These are phyloP conservation scores for Trebouxia sp. DNA, from an alignment of 139 green algal species.

Conservation along the genomic window DNA sequence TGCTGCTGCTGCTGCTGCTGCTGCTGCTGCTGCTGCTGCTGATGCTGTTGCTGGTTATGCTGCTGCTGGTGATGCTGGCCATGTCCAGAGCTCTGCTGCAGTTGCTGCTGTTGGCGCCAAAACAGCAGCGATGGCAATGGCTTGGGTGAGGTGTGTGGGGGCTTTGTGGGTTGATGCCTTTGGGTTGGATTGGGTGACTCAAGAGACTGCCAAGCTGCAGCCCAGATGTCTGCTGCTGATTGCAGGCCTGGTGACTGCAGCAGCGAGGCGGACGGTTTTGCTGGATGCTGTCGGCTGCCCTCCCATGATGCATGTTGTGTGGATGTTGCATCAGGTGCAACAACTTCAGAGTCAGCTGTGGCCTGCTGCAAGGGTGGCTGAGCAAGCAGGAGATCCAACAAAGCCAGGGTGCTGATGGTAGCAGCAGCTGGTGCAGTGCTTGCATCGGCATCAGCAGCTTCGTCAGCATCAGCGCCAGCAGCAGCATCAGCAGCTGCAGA, in stretches of 20 bases:
- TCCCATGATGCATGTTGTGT: too few relatives aligned
- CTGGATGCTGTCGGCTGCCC: too few relatives aligned
- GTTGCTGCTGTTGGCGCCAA: neutral
- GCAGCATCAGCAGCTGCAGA: too few relatives aligned
- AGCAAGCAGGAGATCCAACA: neutral
- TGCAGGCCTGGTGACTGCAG: neutral
- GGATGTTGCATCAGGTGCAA: too few relatives aligned
- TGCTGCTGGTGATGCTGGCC: neutral
- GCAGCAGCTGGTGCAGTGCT: too few relatives aligned
- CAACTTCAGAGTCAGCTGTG: too few relatives aligned
- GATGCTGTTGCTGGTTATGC: neutral
- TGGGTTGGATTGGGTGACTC: neutral
- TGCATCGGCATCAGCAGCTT: too few relatives aligned
- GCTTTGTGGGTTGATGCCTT: constrained; percentile 1
- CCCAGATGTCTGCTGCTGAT: constrained; percentile 2
- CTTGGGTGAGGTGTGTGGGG: neutral
- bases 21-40: neutral
- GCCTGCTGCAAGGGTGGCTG: too few relatives aligned
- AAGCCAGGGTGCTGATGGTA: neutral
- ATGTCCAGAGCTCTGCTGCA: neutral
- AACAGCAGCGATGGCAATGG: neutral
- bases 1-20: neutral
- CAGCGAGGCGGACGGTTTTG: too few relatives aligned
- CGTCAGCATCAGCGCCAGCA: too few relatives aligned
- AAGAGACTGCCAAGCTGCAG: constrained; percentile 12